Conservation (phyloP, 2,329 filamentous ascomycete genomes). For the Anisogramma anomala region DNA sequence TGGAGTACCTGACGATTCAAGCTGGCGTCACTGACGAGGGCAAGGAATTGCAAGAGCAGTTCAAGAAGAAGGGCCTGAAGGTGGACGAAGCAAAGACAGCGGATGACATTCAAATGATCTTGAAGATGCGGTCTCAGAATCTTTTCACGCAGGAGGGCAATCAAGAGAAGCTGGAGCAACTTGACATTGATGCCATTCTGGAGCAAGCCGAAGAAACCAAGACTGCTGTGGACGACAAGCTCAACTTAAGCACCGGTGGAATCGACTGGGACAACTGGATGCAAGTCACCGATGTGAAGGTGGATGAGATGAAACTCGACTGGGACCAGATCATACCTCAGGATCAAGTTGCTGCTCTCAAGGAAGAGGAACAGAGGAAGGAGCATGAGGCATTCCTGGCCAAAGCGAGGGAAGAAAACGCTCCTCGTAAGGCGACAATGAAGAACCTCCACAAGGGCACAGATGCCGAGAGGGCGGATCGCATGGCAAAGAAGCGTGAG, state of each 20-base stretch:
- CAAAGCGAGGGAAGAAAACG: constrained; percentile 72
- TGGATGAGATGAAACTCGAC: constrained; percentile 66
- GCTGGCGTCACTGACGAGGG: constrained; percentile 93
- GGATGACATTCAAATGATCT: constrained; percentile 89
- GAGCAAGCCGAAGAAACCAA: constrained; percentile 96
- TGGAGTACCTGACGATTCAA: constrained; percentile 96
- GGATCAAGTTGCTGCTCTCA: constrained; percentile 79
- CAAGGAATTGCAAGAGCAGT: constrained; percentile 62
- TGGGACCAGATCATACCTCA: constrained; percentile 99
- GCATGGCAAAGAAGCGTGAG: constrained; percentile 54
- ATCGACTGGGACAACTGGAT: constrained; percentile 85
- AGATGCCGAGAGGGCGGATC: constrained; percentile 52
- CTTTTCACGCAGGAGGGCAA: constrained; percentile 98
- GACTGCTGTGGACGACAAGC: constrained; percentile 87
- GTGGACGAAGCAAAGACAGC: constrained; percentile 76
- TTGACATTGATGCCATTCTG: constrained; percentile 94
- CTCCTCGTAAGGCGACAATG: constrained; percentile 61
- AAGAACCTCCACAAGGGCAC: constrained; percentile 40
- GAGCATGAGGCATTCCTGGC: constrained; percentile 74
- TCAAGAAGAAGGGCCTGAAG: constrained; percentile 64
- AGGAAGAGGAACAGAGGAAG: constrained; percentile 75
- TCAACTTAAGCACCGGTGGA: constrained; percentile 80
- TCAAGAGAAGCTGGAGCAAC: constrained; percentile 88
- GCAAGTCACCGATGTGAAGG: constrained; percentile 95
- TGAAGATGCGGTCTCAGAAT: constrained; percentile 96